phyloP scores from a whole-genome alignment of 805 yeast species.

The Wickerhamiella alocasiicola region DNA sequence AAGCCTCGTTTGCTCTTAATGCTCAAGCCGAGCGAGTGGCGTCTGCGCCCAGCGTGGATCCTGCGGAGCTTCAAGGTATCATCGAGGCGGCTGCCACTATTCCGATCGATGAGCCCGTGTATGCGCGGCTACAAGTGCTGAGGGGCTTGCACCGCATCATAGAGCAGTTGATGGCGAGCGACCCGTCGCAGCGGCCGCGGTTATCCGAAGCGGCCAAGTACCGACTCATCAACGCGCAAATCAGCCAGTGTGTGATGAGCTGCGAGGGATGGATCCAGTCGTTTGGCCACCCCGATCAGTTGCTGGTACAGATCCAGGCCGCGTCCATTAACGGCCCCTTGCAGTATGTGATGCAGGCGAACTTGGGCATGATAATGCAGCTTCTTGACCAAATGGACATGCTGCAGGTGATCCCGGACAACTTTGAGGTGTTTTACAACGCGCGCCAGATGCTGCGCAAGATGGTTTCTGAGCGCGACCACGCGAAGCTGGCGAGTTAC shows the following conservation, averaged over 20 bases:
- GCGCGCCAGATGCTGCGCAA: not conserved
- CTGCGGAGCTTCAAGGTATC: not conserved
- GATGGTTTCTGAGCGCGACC: not conserved
- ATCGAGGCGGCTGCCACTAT: not conserved
- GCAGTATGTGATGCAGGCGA: not conserved
- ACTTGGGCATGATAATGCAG: not conserved
- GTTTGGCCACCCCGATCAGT: slow-evolving; percentile 5
- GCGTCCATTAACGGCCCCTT: slow-evolving; percentile 3
- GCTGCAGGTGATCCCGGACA: slow-evolving; percentile 6
- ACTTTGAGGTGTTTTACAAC: slow-evolving; percentile 1
- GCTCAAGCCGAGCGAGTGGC: slow-evolving; percentile 4
- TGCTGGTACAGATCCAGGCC: slow-evolving; percentile 4
- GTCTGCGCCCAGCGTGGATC: not conserved
- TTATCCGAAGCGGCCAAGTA: slow-evolving; percentile 1
- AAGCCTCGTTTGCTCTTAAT: not conserved
- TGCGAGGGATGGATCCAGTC: slow-evolving; percentile 7
- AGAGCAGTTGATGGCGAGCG: not conserved
- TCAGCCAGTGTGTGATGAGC: not conserved
- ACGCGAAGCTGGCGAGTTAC: not conserved
- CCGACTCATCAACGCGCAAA: slow-evolving; percentile 5
- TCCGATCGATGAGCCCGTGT: slow-evolving; percentile 2
- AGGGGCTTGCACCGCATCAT: not conserved
- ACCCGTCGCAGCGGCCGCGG: slow-evolving; percentile 8
- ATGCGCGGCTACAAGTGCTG: not conserved
- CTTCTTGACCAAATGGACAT: not conserved